Percentiles rank a stretch among this genome's conserved stretches.
Conservation (phyloP, 768 basidiomycete genomes). For the Vishniacozyma victoriae region DNA sequence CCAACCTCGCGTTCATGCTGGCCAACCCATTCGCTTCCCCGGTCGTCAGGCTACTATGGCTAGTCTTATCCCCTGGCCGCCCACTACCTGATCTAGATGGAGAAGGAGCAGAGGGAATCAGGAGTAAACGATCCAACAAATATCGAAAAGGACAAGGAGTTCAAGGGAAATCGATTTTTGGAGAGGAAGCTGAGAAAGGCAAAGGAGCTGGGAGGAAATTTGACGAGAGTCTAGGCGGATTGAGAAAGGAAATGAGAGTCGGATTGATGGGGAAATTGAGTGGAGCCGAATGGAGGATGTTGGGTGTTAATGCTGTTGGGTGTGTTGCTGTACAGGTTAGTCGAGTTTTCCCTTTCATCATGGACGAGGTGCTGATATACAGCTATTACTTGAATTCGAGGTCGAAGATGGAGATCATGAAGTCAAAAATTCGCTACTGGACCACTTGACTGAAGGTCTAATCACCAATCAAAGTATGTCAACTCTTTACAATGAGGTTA, state of each 20-base stretch:
- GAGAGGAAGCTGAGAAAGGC: slow-evolving; percentile 41
- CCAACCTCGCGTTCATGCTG: slow-evolving; percentile 59
- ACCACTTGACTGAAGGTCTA: slow-evolving; percentile 68
- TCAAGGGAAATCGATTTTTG: slow-evolving; percentile 69
- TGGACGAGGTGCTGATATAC: neutral
- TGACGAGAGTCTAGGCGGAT: slow-evolving; percentile 50
- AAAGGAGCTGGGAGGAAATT: slow-evolving; percentile 32
- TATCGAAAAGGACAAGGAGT: slow-evolving; percentile 76
- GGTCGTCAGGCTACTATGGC: slow-evolving; percentile 70
- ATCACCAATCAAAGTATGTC: slow-evolving; percentile 61
- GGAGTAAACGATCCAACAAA: slow-evolving; percentile 78
- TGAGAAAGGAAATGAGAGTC: slow-evolving; percentile 56
- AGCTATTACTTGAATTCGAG: slow-evolving; percentile 82
- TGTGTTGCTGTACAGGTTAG: slow-evolving; percentile 42
- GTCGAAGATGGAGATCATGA: slow-evolving; percentile 60
- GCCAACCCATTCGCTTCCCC: slow-evolving; percentile 88
- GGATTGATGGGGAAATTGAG: slow-evolving; percentile 41
- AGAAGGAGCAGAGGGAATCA: slow-evolving; percentile 50
- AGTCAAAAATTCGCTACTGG: slow-evolving; percentile 67
- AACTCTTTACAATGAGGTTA: neutral
- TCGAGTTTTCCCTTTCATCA: neutral
- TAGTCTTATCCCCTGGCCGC: slow-evolving; percentile 63
- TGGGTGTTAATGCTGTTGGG: slow-evolving; percentile 43
- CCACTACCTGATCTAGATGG: slow-evolving; percentile 47
- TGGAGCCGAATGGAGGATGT: slow-evolving; percentile 39